Base-by-base conservation (phyloP, 2,329 filamentous ascomycete species). In the Dactylonectria macrodidyma region DNA sequence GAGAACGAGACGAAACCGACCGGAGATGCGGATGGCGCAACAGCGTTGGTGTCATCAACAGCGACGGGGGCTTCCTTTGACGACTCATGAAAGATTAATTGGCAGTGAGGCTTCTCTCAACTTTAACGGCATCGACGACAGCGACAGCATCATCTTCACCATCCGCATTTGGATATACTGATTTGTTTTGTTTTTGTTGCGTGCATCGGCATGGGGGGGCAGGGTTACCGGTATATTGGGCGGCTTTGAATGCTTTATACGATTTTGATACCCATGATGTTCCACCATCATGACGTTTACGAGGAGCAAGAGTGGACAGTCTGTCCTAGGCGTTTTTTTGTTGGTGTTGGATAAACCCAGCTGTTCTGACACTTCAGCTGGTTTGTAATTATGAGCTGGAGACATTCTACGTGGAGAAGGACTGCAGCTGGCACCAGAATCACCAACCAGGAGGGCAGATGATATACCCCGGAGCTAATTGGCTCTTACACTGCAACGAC, bases 21-120 rank as follows among this genome's bases (percentile, higher is more conserved):
- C 82, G 86, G 62, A 82, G 83, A 63, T 90, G 87, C 73, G 83
- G 84, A 67, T 90, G 88, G 88, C 85, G 88, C 38, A 84, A 86
- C 26, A 89, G 86, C 69, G 84, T 89, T 34, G 86, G 87, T 34
- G 85, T 89, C 12, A 83, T 89, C 56, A 83, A 83, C 19, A 76
- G 77, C 61, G 88, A 91, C 50, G 86, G 87, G 38, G 86, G 85
- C 22, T 88, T 90, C 72, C 74, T 90, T 46, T 90, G 76, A 50
- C 56, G 30, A 66, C 19, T 50, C 33, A 8, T 38, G 59, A 47
- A 33, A 58, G 30, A 26, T 51, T n/a, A 51, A 41, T 59, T 22
- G n/a, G 56, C 54, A 33, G 57, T 34, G 55, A 55, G 30, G 36
- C 30, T 19, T 54, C n/a, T 55, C 50, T 22, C 47, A 30, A 22